phyloP scores from a whole-genome alignment of 768 basidiomycete genomes.

The Suillus cothurnatus region DNA sequence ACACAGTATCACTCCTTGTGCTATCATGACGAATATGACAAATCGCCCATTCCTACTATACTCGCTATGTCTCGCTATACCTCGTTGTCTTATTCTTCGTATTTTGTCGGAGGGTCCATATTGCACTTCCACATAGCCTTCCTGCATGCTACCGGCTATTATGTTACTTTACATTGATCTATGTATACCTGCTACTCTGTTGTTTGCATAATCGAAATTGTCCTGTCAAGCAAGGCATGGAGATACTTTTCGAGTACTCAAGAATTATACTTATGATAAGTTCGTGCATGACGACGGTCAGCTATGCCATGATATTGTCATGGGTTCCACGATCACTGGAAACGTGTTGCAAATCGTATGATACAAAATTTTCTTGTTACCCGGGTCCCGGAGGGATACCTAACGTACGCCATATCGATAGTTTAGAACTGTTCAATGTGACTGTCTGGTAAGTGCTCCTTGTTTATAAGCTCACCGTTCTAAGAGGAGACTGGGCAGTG shows the following conservation, averaged over 20 bases:
- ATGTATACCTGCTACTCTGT: constrained; percentile 23
- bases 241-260: background rate
- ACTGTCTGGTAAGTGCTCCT: background rate
- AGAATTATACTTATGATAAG: background rate
- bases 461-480: background rate
- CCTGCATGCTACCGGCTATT: constrained; percentile 22
- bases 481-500: background rate
- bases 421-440: background rate
- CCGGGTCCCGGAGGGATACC: too few relatives aligned
- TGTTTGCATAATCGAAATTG: constrained; percentile 18
- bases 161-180: constrained; percentile 30
- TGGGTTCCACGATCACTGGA: background rate
- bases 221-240: background rate
- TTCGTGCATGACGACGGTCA: background rate
- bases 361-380: background rate
- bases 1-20: background rate
- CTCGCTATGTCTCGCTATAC: constrained; percentile 22
- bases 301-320: background rate
- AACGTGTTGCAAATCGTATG: background rate
- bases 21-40: constrained; percentile 1
- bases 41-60: constrained; percentile 9
- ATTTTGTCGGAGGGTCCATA: constrained; percentile 11
- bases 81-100: constrained; percentile 15
- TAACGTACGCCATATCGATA: background rate
- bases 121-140: constrained; percentile 4